Base-by-base conservation (phyloP, 345 rosid species). In the Euphorbia tirucalli region DNA sequence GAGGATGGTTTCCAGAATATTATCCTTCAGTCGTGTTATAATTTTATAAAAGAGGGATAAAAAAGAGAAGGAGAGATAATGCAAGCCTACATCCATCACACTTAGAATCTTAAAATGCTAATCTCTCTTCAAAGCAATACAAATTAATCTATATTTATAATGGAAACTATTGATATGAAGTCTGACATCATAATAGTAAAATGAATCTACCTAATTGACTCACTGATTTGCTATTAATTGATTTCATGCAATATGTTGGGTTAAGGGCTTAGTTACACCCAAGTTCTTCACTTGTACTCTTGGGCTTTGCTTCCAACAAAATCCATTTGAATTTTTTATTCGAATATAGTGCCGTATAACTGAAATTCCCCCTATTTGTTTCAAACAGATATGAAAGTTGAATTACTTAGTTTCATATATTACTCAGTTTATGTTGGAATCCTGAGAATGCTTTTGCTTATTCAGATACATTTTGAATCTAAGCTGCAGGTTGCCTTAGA, bases 401-500 rank as follows among this genome's bases (percentile, higher is more conserved):
- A 41, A 41, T 65, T 43, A 66, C 35, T 65, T 46, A 1, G 7
- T 46, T 48, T 46, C 24, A 48, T 28, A 25, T 18, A 65, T 27
- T 46, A 16, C 43, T 66, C 24, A 18, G 18, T 9, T 66, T 30
- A 28, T 67, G 39, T 57, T 68, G n/a, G 32, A 56, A 56, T 39
- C 2, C 35, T 14, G 10, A 15, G 13, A 21, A 16, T 56, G 41
- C 11, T 56, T 54, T 39, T 15, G 11, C 63, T 69, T 56, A 57
- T 16, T 30, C 1, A 55, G 64, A 22, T 16, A 16, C 16, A 21
- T 69, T 46, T 64, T 28, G 54, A 62, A 30, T 43, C 69, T 73
- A 60, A 71, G 76, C 41, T 67, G 62, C 89, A 95, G 97, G 88
- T 90, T 24, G 59, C 90, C 66, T 76, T 96, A 68, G 97, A 96